These are phyloP conservation scores for Cutaneotrichosporon mucoides DNA, from an alignment of 1,284 basidiomycete species.

Conservation along the genomic window DNA sequence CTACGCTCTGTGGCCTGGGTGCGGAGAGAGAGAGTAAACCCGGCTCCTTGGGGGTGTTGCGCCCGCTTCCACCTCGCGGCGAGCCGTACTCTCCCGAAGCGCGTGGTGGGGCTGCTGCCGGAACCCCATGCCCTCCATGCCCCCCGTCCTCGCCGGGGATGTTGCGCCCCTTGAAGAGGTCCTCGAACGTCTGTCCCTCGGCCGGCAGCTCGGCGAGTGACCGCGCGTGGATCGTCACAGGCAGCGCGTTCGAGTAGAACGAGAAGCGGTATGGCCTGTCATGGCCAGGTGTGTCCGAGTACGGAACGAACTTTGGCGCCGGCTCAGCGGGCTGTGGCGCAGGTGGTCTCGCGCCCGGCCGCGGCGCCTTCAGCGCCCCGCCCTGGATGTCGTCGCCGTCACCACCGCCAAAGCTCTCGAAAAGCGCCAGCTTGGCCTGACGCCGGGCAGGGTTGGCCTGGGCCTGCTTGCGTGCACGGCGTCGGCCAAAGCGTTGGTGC, in stretches of 20 bases:
- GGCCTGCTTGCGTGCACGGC: constrained; percentile 71
- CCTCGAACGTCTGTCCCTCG: constrained; percentile 87
- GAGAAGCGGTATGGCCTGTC: constrained; percentile 95
- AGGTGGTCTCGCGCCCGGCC: constrained; percentile 19
- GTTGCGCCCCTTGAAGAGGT: constrained; percentile 62
- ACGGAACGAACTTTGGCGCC: constrained; percentile 26
- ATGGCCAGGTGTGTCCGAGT: constrained; percentile 56
- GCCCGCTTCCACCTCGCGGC: background rate
- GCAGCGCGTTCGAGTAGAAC: constrained; percentile 92
- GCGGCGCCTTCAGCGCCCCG: constrained; percentile 42
- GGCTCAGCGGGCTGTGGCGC: constrained; percentile 9
- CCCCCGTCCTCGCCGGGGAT: background rate
- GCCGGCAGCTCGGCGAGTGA: constrained; percentile 90
- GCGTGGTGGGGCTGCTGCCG: background rate
- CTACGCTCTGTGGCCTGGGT: constrained; percentile 1
- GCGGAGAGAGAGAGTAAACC: constrained; percentile 10
- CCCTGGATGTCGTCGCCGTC: constrained; percentile 18
- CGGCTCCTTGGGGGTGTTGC: constrained; percentile 19
- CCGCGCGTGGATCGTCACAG: constrained; percentile 90
- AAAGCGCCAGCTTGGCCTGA: constrained; percentile 84
- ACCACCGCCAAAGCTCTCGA: constrained; percentile 62
- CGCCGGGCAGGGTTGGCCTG: constrained; percentile 62
- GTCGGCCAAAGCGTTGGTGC: constrained; percentile 51
- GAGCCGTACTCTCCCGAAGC: background rate
- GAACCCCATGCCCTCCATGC: background rate